Base-by-base conservation (phyloP, 2,329 filamentous ascomycete species). In the Plectosphaerella cucumerina region DNA sequence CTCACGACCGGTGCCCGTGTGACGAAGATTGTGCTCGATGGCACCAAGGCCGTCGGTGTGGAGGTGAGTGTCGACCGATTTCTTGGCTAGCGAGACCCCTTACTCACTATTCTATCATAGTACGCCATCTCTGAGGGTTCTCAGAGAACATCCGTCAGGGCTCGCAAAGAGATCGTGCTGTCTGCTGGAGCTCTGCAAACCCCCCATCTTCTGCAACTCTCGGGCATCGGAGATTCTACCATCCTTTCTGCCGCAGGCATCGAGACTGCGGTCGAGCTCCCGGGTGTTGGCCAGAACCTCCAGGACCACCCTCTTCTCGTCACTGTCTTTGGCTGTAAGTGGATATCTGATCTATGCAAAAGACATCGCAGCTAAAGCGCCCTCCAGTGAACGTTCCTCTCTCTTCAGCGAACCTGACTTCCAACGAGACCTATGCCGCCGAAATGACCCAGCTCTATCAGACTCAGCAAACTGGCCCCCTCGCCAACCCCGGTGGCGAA, bases 171-270 rank as follows among this genome's bases (percentile, higher is more conserved):
- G 44, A 68, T 73, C 4, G 62, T 77, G 14, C 50, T 76, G 5
- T 66, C 69, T 1, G 71, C 72, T 4, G 74, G 74, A 2, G 61
- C 67, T 2, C 35, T 70, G 6, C 64, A 69, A 56, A 76, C 63
- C 17, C 75, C 65, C 33, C 69, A 76, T 45, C 60, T 80, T 4
- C 66, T 81, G 0, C 71, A 78, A 55, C 62, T 76, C 2, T 78
- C 75, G n/a, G 77, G 77, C 1, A 68, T 81, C 8, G 77, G 77
- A 0, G 62, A 66, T 5, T 56, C 59, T 12, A 57, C 60, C 3
- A 56, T 71, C 1, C 58, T 81, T 6, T 48, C 62, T 0, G 54
- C 55, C 5, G 61, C 72, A 15, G 62, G 62, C 0, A 74, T 81
- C n/a, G 54, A 64, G 3, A 8, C 22, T 3, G 14, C 39, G 1